Base-by-base conservation (phyloP, 75 land plant genomes). In the Azolla pinnata region DNA sequence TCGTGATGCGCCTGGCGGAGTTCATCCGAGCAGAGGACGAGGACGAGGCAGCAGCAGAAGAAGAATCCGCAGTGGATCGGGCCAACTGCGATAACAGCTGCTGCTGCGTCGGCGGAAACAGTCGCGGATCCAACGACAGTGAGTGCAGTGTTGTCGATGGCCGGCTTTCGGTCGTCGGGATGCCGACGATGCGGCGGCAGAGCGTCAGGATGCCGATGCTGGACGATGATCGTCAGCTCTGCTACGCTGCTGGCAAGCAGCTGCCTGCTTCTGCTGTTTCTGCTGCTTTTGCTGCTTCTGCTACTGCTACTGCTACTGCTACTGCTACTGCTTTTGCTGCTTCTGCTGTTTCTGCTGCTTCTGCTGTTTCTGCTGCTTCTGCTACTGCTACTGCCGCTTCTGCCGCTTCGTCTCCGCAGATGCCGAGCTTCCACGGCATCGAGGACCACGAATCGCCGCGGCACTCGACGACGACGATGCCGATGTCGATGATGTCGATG, bases 111-210 rank as follows among this genome's bases (percentile, higher is more conserved):
- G n/a, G n/a, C n/a, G n/a, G n/a, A n/a, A n/a, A n/a, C n/a, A n/a
- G n/a, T n/a, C n/a, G n/a, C n/a, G n/a, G n/a, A n/a, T n/a, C n/a
- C n/a, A n/a, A n/a, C n/a, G n/a, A n/a, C n/a, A n/a, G n/a, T n/a
- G n/a, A n/a, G n/a, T n/a, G n/a, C n/a, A n/a, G n/a, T n/a, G n/a
- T 23, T 46, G 2, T 46, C 23, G 79, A 86, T 52, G 86, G 82
- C n/a, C 67, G 54, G 38, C 67, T 79, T 79, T 50, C 68, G 16
- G 65, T 83, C 18, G 58, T 73, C 33, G 70, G 73, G 1, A 66
- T 42, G 21, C 64, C 62, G 16, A 53, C 76, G 14, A 44, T 59
- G 31, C 20, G 52, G 1, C 9, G 24, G 19, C 18, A 59, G 16
- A 29, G 49, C 49, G 3, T 46, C 10, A 46, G 21, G 49, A 46